These are phyloP conservation scores for Stentor coeruleus DNA, from an alignment of 73 alveolate genomes.

Conservation along the genomic window DNA sequence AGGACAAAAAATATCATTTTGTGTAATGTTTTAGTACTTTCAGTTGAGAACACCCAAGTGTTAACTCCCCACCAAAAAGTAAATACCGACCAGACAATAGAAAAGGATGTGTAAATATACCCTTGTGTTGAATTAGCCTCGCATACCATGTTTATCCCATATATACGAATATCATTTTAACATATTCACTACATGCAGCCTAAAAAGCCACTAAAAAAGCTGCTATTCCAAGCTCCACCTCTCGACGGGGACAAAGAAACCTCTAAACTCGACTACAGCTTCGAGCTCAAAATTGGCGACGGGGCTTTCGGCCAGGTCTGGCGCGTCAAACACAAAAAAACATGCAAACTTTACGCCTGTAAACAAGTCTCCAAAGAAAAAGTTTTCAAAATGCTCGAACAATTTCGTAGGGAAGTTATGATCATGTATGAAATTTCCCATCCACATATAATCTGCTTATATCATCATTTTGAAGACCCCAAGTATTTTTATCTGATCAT, in stretches of 20 bases:
- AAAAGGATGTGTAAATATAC: neutral
- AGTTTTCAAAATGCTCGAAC: constrained; percentile 18
- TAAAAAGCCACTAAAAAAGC: neutral
- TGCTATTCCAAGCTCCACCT: constrained; percentile 5
- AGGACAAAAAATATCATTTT: constrained; percentile 6
- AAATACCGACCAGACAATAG: neutral
- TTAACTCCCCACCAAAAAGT: neutral
- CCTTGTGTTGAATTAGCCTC: neutral
- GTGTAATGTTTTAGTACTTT: neutral
- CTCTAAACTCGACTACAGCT: neutral
- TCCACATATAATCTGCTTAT: constrained; percentile 75
- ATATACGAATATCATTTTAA: too few relatives aligned
- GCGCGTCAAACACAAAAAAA: neutral
- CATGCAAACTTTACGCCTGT: constrained; percentile 5
- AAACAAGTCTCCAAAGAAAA: constrained; percentile 23
- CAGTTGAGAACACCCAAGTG: neutral
- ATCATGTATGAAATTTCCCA: constrained; percentile 84
- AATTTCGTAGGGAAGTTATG: constrained; percentile 70
- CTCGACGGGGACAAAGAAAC: neutral
- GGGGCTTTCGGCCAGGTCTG: constrained; percentile 32
- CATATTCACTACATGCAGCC: too few relatives aligned
- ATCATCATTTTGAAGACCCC: constrained; percentile 61
- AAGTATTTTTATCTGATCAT: constrained; percentile 54
- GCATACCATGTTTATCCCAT: too few relatives aligned
- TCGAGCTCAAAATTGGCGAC: constrained; percentile 22